These are phyloP conservation scores for Massarina eburnea DNA, from an alignment of 2,329 filamentous ascomycete genomes.

Conservation along the genomic window DNA sequence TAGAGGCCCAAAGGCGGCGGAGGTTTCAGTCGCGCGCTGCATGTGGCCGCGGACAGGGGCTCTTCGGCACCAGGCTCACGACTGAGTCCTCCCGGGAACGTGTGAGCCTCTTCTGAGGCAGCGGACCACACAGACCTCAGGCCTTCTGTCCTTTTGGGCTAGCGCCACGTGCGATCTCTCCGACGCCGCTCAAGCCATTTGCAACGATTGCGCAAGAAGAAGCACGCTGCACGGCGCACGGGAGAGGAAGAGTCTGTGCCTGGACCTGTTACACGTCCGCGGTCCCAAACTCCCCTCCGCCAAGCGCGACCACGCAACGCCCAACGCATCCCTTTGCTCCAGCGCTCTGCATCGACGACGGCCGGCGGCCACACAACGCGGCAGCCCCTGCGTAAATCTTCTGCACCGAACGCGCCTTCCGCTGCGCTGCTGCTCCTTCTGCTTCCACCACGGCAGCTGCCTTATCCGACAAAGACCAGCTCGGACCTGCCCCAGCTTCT, in stretches of 20 bases:
- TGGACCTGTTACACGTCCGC: no score
- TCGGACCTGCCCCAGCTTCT: not conserved
- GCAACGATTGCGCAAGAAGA: slow-evolving; percentile 1
- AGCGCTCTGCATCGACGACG: not conserved
- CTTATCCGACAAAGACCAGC: slow-evolving; percentile 2
- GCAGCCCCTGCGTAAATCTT: not conserved
- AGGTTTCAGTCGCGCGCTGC: slow-evolving; percentile 1
- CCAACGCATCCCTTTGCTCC: not conserved
- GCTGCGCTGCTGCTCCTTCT: not conserved
- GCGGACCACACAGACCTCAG: no score
- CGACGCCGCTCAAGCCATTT: not conserved
- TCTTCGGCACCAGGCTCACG: not conserved
- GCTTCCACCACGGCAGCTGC: not conserved
- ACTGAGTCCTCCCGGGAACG: no score
- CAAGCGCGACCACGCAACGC: no score
- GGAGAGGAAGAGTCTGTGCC: not conserved
- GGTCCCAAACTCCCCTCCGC: no score
- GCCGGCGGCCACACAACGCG: not conserved
- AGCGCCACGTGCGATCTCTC: no score
- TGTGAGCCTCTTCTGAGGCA: no score
- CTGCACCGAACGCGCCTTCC: not conserved
- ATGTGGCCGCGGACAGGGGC: not conserved
- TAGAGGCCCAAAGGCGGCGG: not conserved
- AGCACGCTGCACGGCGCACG: no score
- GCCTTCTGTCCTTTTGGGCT: no score